These are phyloP conservation scores for Berberis vulgaris DNA, from an alignment of 164 flowering plant genomes.

Conservation along the genomic window DNA sequence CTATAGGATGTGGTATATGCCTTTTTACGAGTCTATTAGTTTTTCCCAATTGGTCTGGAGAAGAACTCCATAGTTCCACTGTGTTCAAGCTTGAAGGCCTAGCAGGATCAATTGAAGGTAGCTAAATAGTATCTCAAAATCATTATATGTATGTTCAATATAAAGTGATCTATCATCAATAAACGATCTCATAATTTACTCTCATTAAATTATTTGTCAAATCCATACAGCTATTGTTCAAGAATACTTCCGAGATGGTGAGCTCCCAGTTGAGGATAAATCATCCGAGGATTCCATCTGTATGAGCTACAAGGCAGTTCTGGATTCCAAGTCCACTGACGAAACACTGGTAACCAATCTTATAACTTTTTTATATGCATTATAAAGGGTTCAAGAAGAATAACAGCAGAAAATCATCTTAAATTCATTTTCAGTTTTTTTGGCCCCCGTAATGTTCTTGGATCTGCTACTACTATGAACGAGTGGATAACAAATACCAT, in stretches of 20 bases:
- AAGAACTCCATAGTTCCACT: constrained; percentile 69
- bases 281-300: constrained; percentile 55
- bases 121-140: background rate
- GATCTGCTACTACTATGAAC: no score
- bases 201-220: background rate
- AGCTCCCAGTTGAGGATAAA: constrained; percentile 14
- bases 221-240: constrained; percentile 60
- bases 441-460: no score
- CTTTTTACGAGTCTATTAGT: constrained; percentile 70
- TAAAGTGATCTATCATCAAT: no score
- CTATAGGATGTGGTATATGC: constrained; percentile 78
- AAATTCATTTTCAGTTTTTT: no score
- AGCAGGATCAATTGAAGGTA: constrained; percentile 77
- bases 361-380: background rate
- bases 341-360: constrained; percentile 52
- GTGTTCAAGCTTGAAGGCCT: constrained; percentile 65
- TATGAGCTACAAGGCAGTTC: constrained; percentile 62
- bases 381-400: no score
- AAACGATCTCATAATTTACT: no score
- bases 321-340: constrained; percentile 81
- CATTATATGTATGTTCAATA: no score
- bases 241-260: constrained; percentile 55
- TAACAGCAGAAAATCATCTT: no score
- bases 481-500: background rate
- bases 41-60: constrained; percentile 86